Evolutionary conservation across 1,284 basidiomycete species (phyloP).

Genomic region (Sporisorium sorghi): DNA sequence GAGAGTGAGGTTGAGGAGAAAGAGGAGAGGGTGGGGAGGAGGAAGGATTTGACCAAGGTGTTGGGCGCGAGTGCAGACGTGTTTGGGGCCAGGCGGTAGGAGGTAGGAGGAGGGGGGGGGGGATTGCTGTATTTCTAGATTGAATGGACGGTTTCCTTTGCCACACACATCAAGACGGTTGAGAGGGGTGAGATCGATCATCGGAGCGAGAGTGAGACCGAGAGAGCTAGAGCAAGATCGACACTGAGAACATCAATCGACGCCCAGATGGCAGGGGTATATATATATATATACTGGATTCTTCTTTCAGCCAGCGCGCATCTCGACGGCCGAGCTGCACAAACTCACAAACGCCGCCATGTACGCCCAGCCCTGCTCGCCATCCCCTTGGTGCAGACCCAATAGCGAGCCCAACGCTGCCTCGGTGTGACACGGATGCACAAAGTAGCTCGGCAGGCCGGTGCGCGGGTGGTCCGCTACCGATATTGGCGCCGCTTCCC

Average conservation of each 20-base stretch:
- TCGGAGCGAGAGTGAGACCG: too few relatives aligned
- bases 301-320: slow-evolving; percentile 31
- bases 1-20: not conserved
- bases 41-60: slow-evolving; percentile 43
- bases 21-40: not conserved
- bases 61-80: slow-evolving; percentile 33
- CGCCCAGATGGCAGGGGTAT: too few relatives aligned
- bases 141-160: too few relatives aligned
- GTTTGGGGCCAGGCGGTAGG: too few relatives aligned
- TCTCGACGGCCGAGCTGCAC: slow-evolving; percentile 34
- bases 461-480: slow-evolving; percentile 33
- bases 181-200: too few relatives aligned
- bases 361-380: slow-evolving; percentile 3
- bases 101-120: too few relatives aligned
- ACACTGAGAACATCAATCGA: too few relatives aligned
- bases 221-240: too few relatives aligned
- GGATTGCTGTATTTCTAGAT: too few relatives aligned
- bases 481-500: slow-evolving; percentile 13
- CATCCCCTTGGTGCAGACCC: too few relatives aligned
- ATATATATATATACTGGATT: too few relatives aligned
- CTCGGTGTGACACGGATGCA: slow-evolving; percentile 45
- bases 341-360: slow-evolving; percentile 28
- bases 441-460: slow-evolving; percentile 12
- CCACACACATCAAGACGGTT: too few relatives aligned
- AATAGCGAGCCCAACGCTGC: slow-evolving; percentile 1